A percentile compares a stretch with the other conserved stretches of the same genome.
These are phyloP conservation scores for Monoraphidium neglectum DNA, from an alignment of 139 green algal species.

Conservation along the genomic window DNA sequence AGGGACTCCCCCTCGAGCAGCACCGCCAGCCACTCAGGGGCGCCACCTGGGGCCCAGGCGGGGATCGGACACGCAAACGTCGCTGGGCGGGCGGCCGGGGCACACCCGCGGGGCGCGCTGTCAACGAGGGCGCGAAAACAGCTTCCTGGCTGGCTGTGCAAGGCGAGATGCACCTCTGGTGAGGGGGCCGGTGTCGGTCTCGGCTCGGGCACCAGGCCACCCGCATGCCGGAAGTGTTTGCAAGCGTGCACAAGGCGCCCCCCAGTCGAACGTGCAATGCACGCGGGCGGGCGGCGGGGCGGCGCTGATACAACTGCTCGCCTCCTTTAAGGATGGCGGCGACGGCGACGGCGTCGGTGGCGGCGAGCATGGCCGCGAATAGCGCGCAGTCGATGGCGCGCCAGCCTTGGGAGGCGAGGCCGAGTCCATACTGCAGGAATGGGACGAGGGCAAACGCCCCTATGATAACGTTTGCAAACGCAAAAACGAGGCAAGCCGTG, in stretches of 20 bases:
- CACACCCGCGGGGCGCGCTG: too few species aligned
- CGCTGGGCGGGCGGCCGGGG: too few species aligned
- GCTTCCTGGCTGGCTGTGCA: too few species aligned
- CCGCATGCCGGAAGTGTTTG: too few species aligned
- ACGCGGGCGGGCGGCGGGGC: too few species aligned
- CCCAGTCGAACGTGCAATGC: too few species aligned
- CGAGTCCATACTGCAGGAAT: constrained; percentile 55
- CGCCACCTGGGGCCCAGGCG: constrained; percentile 35
- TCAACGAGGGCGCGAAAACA: too few species aligned
- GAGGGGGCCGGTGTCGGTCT: too few species aligned
- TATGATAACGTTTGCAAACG: constrained; percentile 52
- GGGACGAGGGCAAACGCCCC: constrained; percentile 48
- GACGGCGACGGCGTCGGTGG: constrained; percentile 67
- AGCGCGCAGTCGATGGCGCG: constrained; percentile 56
- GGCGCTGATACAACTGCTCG: not conserved
- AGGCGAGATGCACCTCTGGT: too few species aligned
- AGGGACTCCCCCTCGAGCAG: constrained; percentile 86
- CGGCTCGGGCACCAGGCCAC: too few species aligned
- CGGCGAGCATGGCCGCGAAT: constrained; percentile 63
- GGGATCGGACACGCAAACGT: not conserved
- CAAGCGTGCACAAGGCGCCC: too few species aligned
- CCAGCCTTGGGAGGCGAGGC: constrained; percentile 47
- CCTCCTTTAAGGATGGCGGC: constrained; percentile 53
- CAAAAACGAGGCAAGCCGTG: constrained; percentile 55
- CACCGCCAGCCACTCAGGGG: constrained; percentile 64